Evolutionary conservation across 805 yeast genomes (phyloP), one percentile per base, ranked within the genome.

Genomic region (Suhomyces tanzawaensis): DNA sequence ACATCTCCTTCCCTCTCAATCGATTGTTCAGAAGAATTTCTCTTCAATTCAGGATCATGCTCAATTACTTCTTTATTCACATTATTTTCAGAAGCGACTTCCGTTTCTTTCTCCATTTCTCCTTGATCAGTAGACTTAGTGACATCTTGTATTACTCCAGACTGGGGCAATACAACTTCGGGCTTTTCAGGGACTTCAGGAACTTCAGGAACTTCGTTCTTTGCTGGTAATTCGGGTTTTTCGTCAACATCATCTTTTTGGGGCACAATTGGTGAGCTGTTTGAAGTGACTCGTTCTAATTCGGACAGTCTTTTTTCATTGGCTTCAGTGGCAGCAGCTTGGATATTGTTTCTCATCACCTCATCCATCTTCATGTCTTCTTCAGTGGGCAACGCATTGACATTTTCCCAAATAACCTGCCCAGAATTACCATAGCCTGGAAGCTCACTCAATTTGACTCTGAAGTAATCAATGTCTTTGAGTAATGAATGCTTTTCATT

Each of bases 401-500:
- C 77, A 39, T 72, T 71, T 45, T 78, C 82, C 80, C 82, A 77
- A 19, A 80, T 66, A 1, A 76, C 75, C 38, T 76, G 81, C 1
- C 83, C 85, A 1, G 81, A 71, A 41, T 76, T 76, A 0, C 80
- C 80, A 42, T 78, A 77, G 0, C 85, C 85, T 5, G 76, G 73
- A 7, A 79, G 52, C 38, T 76, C 79, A 35, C 74, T 70, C 19
- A 82, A 59, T 41, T 79, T 79, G n/a, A 73, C 83, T 42, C 79
- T 57, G 55, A 82, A 81, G 49, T 73, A 81, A 49, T 76, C 82
- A 7, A 81, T 68, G 57, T 84, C 90, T 34, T 70, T 69, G 53
- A 80, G 60, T 47, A 80, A 62, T 17, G 70, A 69, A 34, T 75
- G 77, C 51, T 79, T 76, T 40, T 76, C 80, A 36, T 69, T 64